Base-by-base conservation (phyloP, 306 rosid species). In the Quercus glauca region DNA sequence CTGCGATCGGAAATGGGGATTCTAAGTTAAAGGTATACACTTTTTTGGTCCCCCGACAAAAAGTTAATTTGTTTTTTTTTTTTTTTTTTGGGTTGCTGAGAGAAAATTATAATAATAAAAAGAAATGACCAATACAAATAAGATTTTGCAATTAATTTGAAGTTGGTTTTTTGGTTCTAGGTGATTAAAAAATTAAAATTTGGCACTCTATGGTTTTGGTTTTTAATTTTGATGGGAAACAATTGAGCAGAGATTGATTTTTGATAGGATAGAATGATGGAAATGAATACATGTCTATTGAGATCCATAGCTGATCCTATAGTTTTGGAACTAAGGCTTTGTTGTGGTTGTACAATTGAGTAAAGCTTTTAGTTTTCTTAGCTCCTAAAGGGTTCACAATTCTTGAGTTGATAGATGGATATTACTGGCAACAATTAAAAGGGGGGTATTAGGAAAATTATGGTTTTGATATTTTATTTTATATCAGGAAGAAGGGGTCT, bases 401-500 rank as follows among this genome's bases (percentile, higher is more conserved):
- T 49, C 53, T 12, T 49, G 53, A 49, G 53, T 49, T 49, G 53
- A 12, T 13, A 49, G 53, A 49, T 12, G 12, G 53, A 49, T 49
- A 49, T 25, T 5, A 5, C 19, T 26, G 33, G 6, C 21, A 26
- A 28, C 4, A 20, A 20, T 58, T 53, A 29, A 43, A 58, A 73
- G 58, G 52, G 33, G 33, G 35, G 71, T 52, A 75, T 81, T 76
- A 41, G 73, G 63, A 69, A 77, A 57, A 76, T 29, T 76, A 29
- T 59, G 29, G 26, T 55, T 51, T 57, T 68, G 14, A 26, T 11
- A 10, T 59, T 33, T n/a, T n/a, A 31, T 43, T 78, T 28, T 45
- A 64, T 83, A 35, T 29, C 87, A 76, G 85, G 86, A 83, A 70
- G 75, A 76, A 76, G 33, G 59, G 52, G 53, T 78, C 73, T 61